Conservation (phyloP, 1,284 basidiomycete genomes). For the Taiwanofungus camphoratus region DNA sequence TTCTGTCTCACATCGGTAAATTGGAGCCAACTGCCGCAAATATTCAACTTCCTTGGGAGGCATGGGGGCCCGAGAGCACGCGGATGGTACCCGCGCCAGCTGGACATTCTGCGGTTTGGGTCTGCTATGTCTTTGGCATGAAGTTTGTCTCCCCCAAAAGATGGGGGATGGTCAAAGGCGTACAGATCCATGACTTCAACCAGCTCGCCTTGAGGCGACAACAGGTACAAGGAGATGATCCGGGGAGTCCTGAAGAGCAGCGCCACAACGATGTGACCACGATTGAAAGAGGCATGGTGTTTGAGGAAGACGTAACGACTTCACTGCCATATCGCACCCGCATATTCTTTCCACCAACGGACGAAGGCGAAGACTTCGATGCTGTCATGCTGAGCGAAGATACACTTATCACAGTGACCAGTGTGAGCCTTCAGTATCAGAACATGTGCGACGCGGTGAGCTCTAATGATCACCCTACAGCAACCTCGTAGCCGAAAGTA, state of each 20-base stretch:
- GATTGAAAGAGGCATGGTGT: conserved; percentile 25
- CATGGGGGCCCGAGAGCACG: conserved; percentile 46
- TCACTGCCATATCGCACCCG: conserved; percentile 38
- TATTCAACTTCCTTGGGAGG: conserved; percentile 37
- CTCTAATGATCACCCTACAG: conserved; percentile 6
- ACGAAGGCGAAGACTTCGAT: conserved; percentile 18
- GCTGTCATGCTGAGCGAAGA: conserved; percentile 52
- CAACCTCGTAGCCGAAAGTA: conserved; percentile 25
- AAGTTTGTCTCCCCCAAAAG: conserved; percentile 32
- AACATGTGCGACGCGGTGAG: neutral
- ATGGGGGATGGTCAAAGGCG: conserved; percentile 11
- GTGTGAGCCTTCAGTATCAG: conserved; percentile 28
- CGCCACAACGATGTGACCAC: conserved; percentile 16
- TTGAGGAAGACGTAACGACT: conserved; percentile 36
- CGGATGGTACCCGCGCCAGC: conserved; percentile 33
- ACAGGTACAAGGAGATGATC: conserved; percentile 5
- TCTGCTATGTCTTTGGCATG: conserved; percentile 54
- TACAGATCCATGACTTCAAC: conserved; percentile 46
- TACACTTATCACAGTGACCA: conserved; percentile 40
- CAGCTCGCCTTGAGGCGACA: conserved; percentile 33
- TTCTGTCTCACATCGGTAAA: conserved; percentile 31
- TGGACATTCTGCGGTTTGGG: conserved; percentile 40
- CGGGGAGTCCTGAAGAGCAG: conserved; percentile 6
- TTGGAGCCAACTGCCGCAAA: conserved; percentile 17
- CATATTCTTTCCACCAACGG: conserved; percentile 17